Evolutionary conservation across 768 basidiomycete species (phyloP).

Genomic region (Gymnopilus junonius): DNA sequence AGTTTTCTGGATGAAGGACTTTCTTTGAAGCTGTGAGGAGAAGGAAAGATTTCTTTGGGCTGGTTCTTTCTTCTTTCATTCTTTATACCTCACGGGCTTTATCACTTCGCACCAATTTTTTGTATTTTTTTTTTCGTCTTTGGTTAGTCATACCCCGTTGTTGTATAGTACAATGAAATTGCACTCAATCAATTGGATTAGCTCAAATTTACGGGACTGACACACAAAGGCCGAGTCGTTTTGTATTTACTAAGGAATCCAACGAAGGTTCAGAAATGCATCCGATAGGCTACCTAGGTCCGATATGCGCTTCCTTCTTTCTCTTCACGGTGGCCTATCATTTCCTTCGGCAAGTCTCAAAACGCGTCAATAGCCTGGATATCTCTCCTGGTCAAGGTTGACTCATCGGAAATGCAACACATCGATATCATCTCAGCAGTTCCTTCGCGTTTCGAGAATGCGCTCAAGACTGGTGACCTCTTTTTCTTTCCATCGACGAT

Average conservation of each 20-base stretch:
- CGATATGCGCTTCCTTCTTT: neutral
- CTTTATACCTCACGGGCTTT: conserved; percentile 20
- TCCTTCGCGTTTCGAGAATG: conserved; percentile 59
- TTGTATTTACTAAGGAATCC: neutral
- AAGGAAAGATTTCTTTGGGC: conserved; percentile 24
- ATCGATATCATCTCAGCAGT: conserved; percentile 60
- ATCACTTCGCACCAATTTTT: conserved; percentile 13
- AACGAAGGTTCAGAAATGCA: neutral
- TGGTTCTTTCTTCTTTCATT: conserved; percentile 22
- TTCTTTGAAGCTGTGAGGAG: conserved; percentile 19
- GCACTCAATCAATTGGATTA: conserved; percentile 25
- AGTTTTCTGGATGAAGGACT: conserved; percentile 13
- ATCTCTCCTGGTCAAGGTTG: no score
- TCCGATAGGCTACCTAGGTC: neutral
- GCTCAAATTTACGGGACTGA: neutral
- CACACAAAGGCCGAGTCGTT: neutral
- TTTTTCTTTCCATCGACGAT: conserved; percentile 80
- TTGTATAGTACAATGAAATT: conserved; percentile 17
- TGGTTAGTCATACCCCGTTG: conserved; percentile 21
- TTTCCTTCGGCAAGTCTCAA: neutral
- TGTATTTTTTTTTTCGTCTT: conserved; percentile 11
- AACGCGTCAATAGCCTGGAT: neutral
- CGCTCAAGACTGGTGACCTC: conserved; percentile 65
- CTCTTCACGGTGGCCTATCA: neutral
- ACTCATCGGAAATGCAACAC: conserved; percentile 32